Evolutionary conservation across 192 early-diverging fungal species (phyloP), one percentile per base, ranked within the genome.

Genomic region (Linnemannia elongata): DNA sequence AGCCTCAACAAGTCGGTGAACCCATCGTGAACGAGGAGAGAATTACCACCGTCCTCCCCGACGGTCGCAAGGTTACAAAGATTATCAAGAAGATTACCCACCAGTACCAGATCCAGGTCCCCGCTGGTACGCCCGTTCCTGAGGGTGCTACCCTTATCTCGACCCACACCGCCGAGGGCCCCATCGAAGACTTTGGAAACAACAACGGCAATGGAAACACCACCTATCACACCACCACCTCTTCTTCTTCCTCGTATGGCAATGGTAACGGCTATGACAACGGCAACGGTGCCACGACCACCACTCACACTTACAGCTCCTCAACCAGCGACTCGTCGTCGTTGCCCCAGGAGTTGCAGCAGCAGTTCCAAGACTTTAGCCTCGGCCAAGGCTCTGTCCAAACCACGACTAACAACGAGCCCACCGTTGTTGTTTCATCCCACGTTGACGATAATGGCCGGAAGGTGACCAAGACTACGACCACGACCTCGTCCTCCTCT

Each of bases 1-100:
- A 73, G 44, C 57, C 77, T 18, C 83, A 85, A 57, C 54, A 86
- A 68, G 74, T 76, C 42, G 83, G 83, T 57, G 85, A 87, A 44
- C 85, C 85, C 75, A 57, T 81, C 30, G 79, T 87, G 20, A 78
- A 87, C 66, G 78, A 71, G 54, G 79, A 87, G 70, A 87, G 17
- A 20, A 41, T 78, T 49, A 76, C 77, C 42, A 81, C 79, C 60
- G 76, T 81, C 55, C 45, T 87, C 20, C 85, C 85, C 18, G 85
- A 87, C 36, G 85, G 85, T 36, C 75, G 85, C 36, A 87, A 78
- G 79, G 85, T 87, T 72, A 87, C 76, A 41, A 87, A 87, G 80
- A 87, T 79, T 7, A 81, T 78, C 63, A 87, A 84, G 47, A 84
- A 79, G 60, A 84, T 75, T 27, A 84, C 82, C 24, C 76, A 84